These are phyloP conservation scores for Fusarium sp. DNA, from an alignment of 2,329 filamentous ascomycete genomes.

Conservation along the genomic window DNA sequence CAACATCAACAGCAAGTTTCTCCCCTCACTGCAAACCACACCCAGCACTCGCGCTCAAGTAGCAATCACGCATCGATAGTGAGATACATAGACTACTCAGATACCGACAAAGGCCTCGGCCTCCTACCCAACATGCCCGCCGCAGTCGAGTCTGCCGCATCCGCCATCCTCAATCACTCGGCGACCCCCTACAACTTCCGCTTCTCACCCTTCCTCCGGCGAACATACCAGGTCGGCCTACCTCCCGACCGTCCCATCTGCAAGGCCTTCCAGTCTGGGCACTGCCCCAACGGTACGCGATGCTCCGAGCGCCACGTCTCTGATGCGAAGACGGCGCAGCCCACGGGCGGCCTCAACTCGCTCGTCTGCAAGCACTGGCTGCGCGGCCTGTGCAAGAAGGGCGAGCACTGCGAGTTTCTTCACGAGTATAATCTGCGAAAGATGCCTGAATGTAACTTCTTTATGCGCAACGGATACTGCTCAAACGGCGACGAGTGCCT, in stretches of 20 bases:
- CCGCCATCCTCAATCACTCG: constrained; percentile 68
- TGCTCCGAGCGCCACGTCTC: constrained; percentile 86
- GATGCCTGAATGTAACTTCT: constrained; percentile 99
- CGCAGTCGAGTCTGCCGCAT: constrained; percentile 46
- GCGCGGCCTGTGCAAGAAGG: constrained; percentile 97
- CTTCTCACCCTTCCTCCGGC: constrained; percentile 86
- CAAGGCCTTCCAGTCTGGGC: constrained; percentile 85
- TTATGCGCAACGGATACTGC: constrained; percentile 92
- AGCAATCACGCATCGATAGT: not conserved
- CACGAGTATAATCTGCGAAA: constrained; percentile 98
- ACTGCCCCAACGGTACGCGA: constrained; percentile 85
- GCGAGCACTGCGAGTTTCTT: constrained; percentile 94
- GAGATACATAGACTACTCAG: not conserved
- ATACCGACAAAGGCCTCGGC: constrained; percentile 13
- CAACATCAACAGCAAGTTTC: constrained; percentile 15
- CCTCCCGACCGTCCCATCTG: constrained; percentile 83
- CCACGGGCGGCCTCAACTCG: constrained; percentile 73
- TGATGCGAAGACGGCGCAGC: constrained; percentile 50
- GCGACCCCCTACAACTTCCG: constrained; percentile 75
- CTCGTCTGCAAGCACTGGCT: constrained; percentile 99
- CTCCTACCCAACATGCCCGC: constrained; percentile 45
- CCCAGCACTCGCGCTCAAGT: not conserved
- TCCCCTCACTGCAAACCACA: not conserved
- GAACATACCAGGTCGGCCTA: constrained; percentile 86
- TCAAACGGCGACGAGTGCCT: constrained; percentile 97